Percentiles rank a stretch among this genome's conserved stretches.
Conservation (phyloP, 352 stramenopile species). For the Pythium rishiriense region DNA sequence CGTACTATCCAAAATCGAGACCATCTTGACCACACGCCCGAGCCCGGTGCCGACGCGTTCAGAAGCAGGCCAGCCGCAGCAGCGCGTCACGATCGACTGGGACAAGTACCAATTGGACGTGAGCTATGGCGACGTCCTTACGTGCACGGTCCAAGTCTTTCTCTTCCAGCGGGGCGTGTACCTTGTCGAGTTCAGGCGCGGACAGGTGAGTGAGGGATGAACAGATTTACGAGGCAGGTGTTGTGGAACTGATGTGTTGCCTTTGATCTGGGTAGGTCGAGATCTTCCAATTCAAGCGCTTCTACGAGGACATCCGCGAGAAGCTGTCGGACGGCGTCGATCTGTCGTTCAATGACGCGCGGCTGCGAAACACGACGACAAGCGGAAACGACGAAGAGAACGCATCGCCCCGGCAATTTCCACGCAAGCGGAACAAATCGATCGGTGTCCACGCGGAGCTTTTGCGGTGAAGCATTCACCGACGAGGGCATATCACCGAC, state of each 20-base stretch:
- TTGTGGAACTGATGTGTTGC: neutral
- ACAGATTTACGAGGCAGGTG: neutral
- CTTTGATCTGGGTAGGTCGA: conserved; percentile 55
- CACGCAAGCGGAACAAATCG: conserved; percentile 71
- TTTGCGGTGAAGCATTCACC: conserved; percentile 15
- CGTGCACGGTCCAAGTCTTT: conserved; percentile 80
- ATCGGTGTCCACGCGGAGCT: conserved; percentile 35
- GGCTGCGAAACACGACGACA: neutral
- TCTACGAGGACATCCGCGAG: conserved; percentile 78
- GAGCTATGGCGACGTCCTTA: conserved; percentile 54
- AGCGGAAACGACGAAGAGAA: neutral
- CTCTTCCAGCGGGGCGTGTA: conserved; percentile 81
- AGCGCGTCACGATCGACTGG: conserved; percentile 69
- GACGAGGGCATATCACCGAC: neutral
- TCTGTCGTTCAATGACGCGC: conserved; percentile 3
- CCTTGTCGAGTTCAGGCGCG: conserved; percentile 76
- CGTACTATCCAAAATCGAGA: conserved; percentile 68
- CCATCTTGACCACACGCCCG: conserved; percentile 41
- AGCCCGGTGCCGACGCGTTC: conserved; percentile 38
- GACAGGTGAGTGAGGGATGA: conserved; percentile 48
- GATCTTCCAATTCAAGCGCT: conserved; percentile 88
- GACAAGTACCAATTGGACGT: conserved; percentile 76
- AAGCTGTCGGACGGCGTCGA: conserved; percentile 60
- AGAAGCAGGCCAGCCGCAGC: conserved; percentile 30
- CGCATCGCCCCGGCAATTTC: conserved; percentile 11